Evolutionary conservation across 805 yeast genomes (phyloP), one percentile per base, ranked within the genome.

Genomic region (Suhomyces sp.): DNA sequence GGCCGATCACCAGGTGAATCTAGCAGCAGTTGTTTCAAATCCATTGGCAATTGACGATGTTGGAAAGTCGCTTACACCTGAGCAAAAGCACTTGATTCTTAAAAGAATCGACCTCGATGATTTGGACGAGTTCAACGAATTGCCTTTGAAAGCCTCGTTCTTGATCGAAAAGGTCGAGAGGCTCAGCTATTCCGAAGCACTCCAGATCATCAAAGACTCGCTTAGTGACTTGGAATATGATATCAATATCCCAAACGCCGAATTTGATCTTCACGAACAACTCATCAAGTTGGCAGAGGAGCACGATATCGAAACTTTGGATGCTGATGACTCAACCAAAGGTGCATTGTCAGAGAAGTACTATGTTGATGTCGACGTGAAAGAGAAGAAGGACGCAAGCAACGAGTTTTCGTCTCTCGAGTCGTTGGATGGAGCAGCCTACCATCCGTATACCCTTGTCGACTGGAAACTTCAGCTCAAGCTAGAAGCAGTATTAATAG

Each of bases 171-270:
- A 72, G 54, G 69, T 77, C 44, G 69, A 66, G 46, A 54, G 57
- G 31, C 53, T 76, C 59, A 49, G 69, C 6, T 58, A 68, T 9
- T 73, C 69, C 2, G 79, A 78, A 46, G 74, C 82, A 0, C 35
- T 73, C 1, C 66, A 65, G 7, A 70, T 80, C 38, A 61, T 83
- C 44, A 59, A 62, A 31, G 66, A 70, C 13, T 74, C 79, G 4
- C 54, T 74, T 3, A 71, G 59, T 0, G 71, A 74, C 17, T 83
- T 79, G 56, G 59, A 58, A 5, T 77, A 71, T 49, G 87, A 83
- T 60, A 74, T 76, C 36, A 81, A 80, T 59, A 71, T 82, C 54
- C 76, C 80, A 10, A 56, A 51, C 2, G 64, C 59, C 2, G 76
- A 74, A 41, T 71, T 71, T 57, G 66, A 65, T 5, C 69, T 70